Percentiles rank a stretch among this genome's conserved stretches.
Evolutionary conservation across 192 early-diverging fungal genomes (phyloP).

Genomic region (Podochytrium sp.): DNA sequence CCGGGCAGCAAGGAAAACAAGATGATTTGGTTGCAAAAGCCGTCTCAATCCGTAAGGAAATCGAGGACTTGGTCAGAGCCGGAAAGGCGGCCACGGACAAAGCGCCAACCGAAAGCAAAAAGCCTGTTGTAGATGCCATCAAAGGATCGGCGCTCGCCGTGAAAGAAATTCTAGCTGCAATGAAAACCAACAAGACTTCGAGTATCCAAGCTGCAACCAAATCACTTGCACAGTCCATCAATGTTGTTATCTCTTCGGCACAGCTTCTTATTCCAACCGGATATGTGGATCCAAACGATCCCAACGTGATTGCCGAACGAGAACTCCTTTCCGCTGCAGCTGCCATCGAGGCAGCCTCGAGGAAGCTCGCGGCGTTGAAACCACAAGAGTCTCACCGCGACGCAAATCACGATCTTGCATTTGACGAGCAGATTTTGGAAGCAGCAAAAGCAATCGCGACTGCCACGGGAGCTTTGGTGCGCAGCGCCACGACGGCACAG

Average conservation of each 20-base stretch:
- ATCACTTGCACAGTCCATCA: constrained; percentile 46
- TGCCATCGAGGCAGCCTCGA: constrained; percentile 61
- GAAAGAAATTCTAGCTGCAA: constrained; percentile 37
- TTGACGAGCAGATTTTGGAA: constrained; percentile 52
- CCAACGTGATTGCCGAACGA: constrained; percentile 62
- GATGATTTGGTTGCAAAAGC: constrained; percentile 48
- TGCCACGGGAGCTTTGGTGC: constrained; percentile 55
- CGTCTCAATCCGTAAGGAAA: constrained; percentile 47
- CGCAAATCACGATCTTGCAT: constrained; percentile 50
- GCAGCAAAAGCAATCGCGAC: constrained; percentile 59
- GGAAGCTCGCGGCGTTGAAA: constrained; percentile 47
- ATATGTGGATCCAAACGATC: constrained; percentile 64
- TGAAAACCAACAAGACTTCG: constrained; percentile 40
- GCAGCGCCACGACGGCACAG: constrained; percentile 57
- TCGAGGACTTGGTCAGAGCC: constrained; percentile 52
- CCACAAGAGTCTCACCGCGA: constrained; percentile 32
- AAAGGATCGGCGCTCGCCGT: constrained; percentile 26
- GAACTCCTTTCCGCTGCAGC: constrained; percentile 57
- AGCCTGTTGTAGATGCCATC: constrained; percentile 43
- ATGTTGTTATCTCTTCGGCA: constrained; percentile 43
- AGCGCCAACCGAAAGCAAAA: constrained; percentile 50
- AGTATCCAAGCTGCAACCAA: constrained; percentile 44
- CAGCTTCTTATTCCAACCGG: constrained; percentile 49
- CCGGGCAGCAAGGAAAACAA: constrained; percentile 35
- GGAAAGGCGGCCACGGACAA: constrained; percentile 57